Base-by-base conservation (phyloP, 2,329 filamentous ascomycete species). In the Colletotrichum sp. region DNA sequence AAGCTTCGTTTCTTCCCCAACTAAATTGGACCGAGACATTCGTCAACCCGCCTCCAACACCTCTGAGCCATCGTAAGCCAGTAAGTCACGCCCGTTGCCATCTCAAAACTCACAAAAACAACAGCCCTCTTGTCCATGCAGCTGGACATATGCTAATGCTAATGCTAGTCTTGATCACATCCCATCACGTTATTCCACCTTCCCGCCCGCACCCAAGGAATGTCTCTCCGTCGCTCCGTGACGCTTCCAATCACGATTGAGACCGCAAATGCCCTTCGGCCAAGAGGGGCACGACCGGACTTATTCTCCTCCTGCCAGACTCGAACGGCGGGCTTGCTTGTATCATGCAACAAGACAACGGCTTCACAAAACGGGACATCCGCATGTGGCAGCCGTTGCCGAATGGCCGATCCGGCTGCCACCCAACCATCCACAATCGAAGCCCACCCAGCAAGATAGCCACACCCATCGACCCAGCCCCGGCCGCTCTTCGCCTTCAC, bases 321-420 rank as follows among this genome's bases (percentile, higher is more conserved):
- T 30, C 52, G 30, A 55, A 13, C 39, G 62, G 30, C 44, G 12
- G n/a, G 44, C 39, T 49, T 49, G 18, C n/a, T 52, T 52, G 44
- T 52, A 68, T 28, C 66, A 64, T 66, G 24, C 59, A 52, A 52
- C 66, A 28, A 49, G 18, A 60, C 12, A 66, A 44, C 69, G 39
- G 68, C 62, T 72, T 75, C 72, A 44, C 63, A 26, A 68, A 63
- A 68, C n/a, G 15, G 71, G 36, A 34, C 69, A 63, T 44, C 63
- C 44, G 63, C 62, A 44, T 34, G 26, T 72, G 68, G 72, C 62
- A 72, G 62, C 68, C 68, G 72, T 59, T 71, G 72, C 60, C 72
- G 68, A 71, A 71, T 70, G 60, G 72, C 52, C 72, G 72, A 75
- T 75, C 68, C 68, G 72, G 68, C 68, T 66, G 68, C 68, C 72